Base-by-base conservation (phyloP, 306 rosid genomes). In the Pyrus bretschneideri region DNA sequence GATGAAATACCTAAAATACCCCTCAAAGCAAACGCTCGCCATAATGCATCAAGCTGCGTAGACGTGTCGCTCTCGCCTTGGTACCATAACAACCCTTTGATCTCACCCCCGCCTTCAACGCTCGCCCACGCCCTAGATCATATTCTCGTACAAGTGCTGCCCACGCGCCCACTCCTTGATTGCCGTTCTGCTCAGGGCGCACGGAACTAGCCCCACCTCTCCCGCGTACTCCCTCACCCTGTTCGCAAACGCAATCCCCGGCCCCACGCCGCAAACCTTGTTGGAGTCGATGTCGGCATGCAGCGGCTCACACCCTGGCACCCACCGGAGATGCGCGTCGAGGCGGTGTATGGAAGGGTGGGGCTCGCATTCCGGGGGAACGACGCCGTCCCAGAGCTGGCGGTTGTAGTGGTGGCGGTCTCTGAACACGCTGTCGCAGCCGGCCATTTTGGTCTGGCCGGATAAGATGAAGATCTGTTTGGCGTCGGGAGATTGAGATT, bases 81-180 rank as follows among this genome's bases (percentile, higher is more conserved):
- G 78, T 30, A 94, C 97, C 98, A 94, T 3, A 94, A 18, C 87
- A 94, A 22, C 2, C 87, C 93, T 60, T 30, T 85, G 46, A 94
- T 90, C 80, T 86, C 87, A 1, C 88, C 91, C 0, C 83, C 87
- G 0, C 49, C 79, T 38, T 82, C 79, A 67, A 84, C 80, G 82
- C 96, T 87, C 74, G 83, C 88, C 29, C 72, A 83, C 13, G 81
- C 81, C 44, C 98, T 77, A 75, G 83, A 94, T 85, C 97, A 90
- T 94, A 1, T 83, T 81, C 71, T 90, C 91, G 64, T 94, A 94
- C 86, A 90, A 54, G 22, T 81, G 74, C 78, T 90, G 80, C 30
- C 97, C 97, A 77, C 93, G 98, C 85, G 89, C 98, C 98, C 96
- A 94, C 80, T 94, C 96, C 77, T 70, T 89, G 1, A 94, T 85